Base-by-base conservation (phyloP, 345 rosid species). In the Combretum micranthum region DNA sequence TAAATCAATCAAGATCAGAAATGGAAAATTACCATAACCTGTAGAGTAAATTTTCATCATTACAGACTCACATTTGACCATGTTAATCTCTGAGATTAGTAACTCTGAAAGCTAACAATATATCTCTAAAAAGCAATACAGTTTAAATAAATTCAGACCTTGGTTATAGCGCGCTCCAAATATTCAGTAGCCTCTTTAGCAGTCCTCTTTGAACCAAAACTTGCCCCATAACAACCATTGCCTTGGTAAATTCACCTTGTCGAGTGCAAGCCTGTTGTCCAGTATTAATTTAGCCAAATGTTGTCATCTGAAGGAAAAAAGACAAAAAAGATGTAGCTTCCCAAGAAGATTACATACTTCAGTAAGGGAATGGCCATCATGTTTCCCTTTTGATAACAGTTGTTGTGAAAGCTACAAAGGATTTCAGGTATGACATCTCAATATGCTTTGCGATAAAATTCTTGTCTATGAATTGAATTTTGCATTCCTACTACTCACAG, bases 221-320 rank as follows among this genome's bases (percentile, higher is more conserved):
- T 69, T 86, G 90, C 13, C 98, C 98, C 85, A 84, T 59, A 59
- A 77, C 63, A 69, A 83, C 64, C 80, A 83, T 50, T 55, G 91
- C 90, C 26, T 63, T 68, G 18, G 77, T 52, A 64, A 71, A 71
- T 43, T 77, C 85, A 59, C 97, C 61, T 85, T 92, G 37, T 72
- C 72, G 50, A 92, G 76, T 43, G 95, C 94, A 63, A 81, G 61
- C 67, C 97, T 92, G 81, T 54, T 56, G 42, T 18, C 17, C 72
- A 32, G 66, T 32, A 32, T 7, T 7, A 32, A 11, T 32, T 32
- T 32, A 48, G 23, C 56, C 15, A 63, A 19, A 48, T 18, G 20
- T 43, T 17, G 60, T 45, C 51, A 11, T n/a, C 42, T 53, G 26
- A 48, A 44, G 21, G 17, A 19, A 14, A 23, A 1, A 11, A 49